These are phyloP conservation scores for Melaleuca alternifolia DNA, from an alignment of 345 rosid genomes.

Conservation along the genomic window DNA sequence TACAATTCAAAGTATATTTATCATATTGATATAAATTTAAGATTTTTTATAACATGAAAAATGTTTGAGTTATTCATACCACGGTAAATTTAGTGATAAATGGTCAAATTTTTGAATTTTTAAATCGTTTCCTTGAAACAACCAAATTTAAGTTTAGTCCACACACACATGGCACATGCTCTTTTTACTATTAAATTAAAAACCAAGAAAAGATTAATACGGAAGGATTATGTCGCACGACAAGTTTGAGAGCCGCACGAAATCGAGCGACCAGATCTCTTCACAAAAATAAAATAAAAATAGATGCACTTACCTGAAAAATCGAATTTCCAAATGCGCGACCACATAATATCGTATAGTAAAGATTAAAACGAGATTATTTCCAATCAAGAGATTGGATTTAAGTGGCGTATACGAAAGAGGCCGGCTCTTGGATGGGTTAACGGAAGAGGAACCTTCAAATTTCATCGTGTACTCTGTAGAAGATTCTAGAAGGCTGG, in stretches of 20 bases:
- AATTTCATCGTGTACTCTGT: not conserved
- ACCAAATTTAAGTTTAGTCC: not conserved
- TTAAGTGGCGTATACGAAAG: fast-evolving
- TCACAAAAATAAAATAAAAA: fast-evolving
- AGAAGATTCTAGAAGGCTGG: not conserved
- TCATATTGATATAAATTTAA: too few species aligned
- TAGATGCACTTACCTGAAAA: fast-evolving
- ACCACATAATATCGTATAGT: not conserved
- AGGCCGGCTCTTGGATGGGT: not conserved
- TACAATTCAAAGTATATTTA: too few species aligned
- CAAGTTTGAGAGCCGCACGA: fast-evolving
- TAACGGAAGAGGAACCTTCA: not conserved
- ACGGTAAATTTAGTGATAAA: too few species aligned
- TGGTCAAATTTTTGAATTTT: fast-evolving
- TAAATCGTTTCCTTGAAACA: fast-evolving
- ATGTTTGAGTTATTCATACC: too few species aligned
- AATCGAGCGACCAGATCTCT: fast-evolving
- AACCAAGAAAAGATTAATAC: not conserved
- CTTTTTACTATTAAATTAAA: not conserved
- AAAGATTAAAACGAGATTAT: not conserved
- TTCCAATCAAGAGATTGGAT: not conserved
- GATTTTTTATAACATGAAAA: too few species aligned
- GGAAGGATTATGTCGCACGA: fast-evolving
- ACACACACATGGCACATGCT: not conserved
- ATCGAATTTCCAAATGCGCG: not conserved